Base-by-base conservation (phyloP, 345 rosid species). In the Bruguiera gymnorhiza region DNA sequence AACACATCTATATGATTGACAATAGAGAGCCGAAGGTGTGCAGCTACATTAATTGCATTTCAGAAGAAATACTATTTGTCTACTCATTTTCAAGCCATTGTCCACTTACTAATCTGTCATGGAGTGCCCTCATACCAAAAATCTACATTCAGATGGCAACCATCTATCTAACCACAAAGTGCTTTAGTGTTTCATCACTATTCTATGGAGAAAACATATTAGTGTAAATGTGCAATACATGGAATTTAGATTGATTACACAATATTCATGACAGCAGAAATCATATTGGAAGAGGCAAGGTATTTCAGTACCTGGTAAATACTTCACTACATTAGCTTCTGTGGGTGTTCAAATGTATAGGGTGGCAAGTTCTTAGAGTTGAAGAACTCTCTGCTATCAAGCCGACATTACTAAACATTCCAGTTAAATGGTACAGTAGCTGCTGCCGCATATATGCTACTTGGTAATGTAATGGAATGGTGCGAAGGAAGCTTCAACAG, bases 321-420 rank as follows among this genome's bases (percentile, higher is more conserved):
- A 37, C 23, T 11, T 56, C 62, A 68, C 54, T 43, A 27, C 8
- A 43, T 16, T 30, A 34, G 21, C 30, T 56, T 5, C 57, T 46
- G 63, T 23, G 21, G 30, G 18, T 13, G 18, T 7, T 65, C 31
- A 13, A 20, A 10, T 6, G 50, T 4, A 48, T 52, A 32, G 57
- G 56, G 43, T 26, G 65, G 59, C 57, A 16, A 27, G 60, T 13
- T 60, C 6, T 23, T 56, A 43, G 64, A 68, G 52, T n/a, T 60
- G 26, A 61, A 34, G 26, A 61, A 21, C 55, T 70, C 59, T 8
- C 65, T 4, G 58, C 8, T 1, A 50, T 4, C 20, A 55, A 63
- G 27, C 68, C 36, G 27, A 43, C 69, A 62, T 62, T 66, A 54
- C 69, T 74, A 64, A 48, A 64, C 21, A 48, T 54, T 46, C 73